Percentiles rank a stretch among this genome's conserved stretches.
phyloP scores from a whole-genome alignment of 2,329 filamentous ascomycete genomes.

The Drechslera avenae region DNA sequence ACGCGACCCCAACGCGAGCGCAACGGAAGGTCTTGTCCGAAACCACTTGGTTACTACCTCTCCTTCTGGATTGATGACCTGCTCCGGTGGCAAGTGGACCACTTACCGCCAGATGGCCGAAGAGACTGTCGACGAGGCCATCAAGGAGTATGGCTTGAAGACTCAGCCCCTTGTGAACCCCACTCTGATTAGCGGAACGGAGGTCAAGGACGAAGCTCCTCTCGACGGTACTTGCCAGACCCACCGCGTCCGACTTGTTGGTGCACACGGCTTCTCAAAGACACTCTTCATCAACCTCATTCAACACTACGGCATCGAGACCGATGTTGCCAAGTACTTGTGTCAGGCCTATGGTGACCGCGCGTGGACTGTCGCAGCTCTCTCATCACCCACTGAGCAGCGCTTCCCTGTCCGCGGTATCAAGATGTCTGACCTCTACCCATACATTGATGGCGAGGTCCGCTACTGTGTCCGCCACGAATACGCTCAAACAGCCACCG shows the following conservation, averaged over 20 bases:
- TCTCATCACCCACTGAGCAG: slow-evolving; percentile 75
- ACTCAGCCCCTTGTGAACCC: slow-evolving; percentile 63
- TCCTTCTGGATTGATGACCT: slow-evolving; percentile 79
- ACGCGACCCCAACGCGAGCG: slow-evolving; percentile 82
- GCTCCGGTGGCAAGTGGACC: slow-evolving; percentile 90
- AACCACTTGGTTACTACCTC: slow-evolving; percentile 84
- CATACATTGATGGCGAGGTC: slow-evolving; percentile 90
- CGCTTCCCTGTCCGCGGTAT: slow-evolving; percentile 84
- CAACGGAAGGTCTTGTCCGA: slow-evolving; percentile 84
- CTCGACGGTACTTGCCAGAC: slow-evolving; percentile 81
- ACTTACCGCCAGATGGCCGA: slow-evolving; percentile 94
- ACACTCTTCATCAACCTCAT: slow-evolving; percentile 94
- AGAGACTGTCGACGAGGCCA: slow-evolving; percentile 81
- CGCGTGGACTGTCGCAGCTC: slow-evolving; percentile 84
- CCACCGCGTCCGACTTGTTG: slow-evolving; percentile 78
- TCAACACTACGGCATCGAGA: slow-evolving; percentile 90
- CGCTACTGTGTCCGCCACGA: slow-evolving; percentile 87
- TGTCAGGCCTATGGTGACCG: slow-evolving; percentile 88
- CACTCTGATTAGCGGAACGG: slow-evolving; percentile 71
- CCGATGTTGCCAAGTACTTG: slow-evolving; percentile 87
- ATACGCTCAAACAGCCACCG: slow-evolving; percentile 88
- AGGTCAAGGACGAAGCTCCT: slow-evolving; percentile 72
- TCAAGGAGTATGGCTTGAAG: slow-evolving; percentile 69
- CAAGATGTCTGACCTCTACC: slow-evolving; percentile 79
- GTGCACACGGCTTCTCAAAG: slow-evolving; percentile 86